phyloP scores from a whole-genome alignment of 2,329 filamentous ascomycete genomes.

The Sporothrix curviconia region DNA sequence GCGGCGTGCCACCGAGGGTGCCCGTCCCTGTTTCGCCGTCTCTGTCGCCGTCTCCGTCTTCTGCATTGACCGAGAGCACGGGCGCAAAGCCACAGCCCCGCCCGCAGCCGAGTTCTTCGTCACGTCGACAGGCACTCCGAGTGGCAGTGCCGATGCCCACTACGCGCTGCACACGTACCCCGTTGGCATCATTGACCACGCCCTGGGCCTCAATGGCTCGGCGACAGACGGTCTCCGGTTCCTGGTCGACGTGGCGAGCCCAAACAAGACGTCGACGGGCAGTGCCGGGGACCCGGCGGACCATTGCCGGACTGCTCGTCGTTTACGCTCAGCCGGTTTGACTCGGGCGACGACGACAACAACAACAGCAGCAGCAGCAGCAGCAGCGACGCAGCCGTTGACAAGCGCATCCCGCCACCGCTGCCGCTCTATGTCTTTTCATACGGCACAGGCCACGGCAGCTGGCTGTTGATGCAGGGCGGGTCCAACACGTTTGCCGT shows the following conservation, averaged over 20 bases:
- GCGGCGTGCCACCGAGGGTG: not conserved
- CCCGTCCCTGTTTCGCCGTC: constrained; percentile 2
- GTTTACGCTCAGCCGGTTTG: constrained; percentile 26
- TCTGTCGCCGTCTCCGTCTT: not conserved
- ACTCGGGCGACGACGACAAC: not conserved
- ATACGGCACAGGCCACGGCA: constrained; percentile 14
- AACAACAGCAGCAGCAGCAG: too few relatives aligned
- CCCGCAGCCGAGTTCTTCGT: constrained; percentile 27
- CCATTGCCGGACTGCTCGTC: constrained; percentile 30
- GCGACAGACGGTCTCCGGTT: constrained; percentile 23
- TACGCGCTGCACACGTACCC: constrained; percentile 34
- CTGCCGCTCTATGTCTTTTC: constrained; percentile 9
- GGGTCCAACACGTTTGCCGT: constrained; percentile 25
- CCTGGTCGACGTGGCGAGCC: constrained; percentile 30
- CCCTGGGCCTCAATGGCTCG: constrained; percentile 32
- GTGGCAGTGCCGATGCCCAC: constrained; percentile 17
- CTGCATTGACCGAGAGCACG: constrained; percentile 12
- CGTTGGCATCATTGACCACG: constrained; percentile 30
- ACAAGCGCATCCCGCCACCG: not conserved
- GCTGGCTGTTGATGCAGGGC: constrained; percentile 33
- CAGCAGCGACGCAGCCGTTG: not conserved
- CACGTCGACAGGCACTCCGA: constrained; percentile 10
- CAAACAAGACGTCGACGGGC: constrained; percentile 18
- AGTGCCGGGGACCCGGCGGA: constrained; percentile 19
- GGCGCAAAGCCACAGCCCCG: not conserved